These are phyloP conservation scores for Eutypa lata DNA, from an alignment of 2,329 filamentous ascomycete genomes.

Conservation along the genomic window DNA sequence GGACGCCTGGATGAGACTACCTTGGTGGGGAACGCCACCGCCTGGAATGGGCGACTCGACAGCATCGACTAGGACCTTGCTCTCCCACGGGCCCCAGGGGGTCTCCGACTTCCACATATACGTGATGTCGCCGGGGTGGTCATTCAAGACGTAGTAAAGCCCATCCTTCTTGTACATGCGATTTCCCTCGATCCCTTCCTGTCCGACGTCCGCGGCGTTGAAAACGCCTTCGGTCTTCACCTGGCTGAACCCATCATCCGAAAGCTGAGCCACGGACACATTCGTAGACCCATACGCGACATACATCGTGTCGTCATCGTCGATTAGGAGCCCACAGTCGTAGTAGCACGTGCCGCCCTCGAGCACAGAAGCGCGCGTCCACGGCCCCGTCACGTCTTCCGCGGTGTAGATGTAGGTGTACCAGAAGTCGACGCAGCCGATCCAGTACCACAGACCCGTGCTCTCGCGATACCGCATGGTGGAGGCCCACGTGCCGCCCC, in stretches of 20 bases:
- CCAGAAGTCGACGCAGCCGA: constrained; percentile 50
- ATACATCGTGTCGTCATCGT: constrained; percentile 58
- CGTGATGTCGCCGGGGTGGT: constrained; percentile 41
- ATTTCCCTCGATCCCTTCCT: constrained; percentile 43
- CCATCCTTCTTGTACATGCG: constrained; percentile 57
- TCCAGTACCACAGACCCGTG: constrained; percentile 52
- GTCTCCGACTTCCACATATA: constrained; percentile 48
- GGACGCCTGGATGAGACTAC: constrained; percentile 50
- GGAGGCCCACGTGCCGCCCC: constrained; percentile 55
- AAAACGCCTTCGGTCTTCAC: constrained; percentile 44
- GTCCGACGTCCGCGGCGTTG: constrained; percentile 31
- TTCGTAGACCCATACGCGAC: constrained; percentile 50
- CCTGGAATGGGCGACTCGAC: constrained; percentile 41
- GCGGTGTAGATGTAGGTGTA: constrained; percentile 54
- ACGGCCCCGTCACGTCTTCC: constrained; percentile 36
- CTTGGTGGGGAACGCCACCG: constrained; percentile 51
- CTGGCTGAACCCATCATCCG: constrained; percentile 42
- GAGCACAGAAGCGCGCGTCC: constrained; percentile 35
- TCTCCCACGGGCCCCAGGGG: constrained; percentile 51
- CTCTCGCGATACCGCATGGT: constrained; percentile 49
- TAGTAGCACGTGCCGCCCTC: constrained; percentile 48
- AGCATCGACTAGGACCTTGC: constrained; percentile 39
- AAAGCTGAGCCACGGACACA: constrained; percentile 50
- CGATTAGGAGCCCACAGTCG: constrained; percentile 55
- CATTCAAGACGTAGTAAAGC: constrained; percentile 52